Conservation (phyloP, 345 rosid species). For the Murraya koenigii region DNA sequence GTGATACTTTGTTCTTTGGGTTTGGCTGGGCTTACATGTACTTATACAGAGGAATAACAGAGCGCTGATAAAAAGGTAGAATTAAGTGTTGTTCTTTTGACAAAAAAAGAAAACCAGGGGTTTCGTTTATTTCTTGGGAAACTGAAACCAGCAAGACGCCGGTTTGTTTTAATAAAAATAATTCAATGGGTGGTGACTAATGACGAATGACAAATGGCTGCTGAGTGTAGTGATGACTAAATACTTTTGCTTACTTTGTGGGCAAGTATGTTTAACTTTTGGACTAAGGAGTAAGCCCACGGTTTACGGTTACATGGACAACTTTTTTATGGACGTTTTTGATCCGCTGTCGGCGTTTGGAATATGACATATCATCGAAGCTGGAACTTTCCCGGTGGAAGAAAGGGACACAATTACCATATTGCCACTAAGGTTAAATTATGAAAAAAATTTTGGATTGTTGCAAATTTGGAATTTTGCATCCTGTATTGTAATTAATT, state of each 20-base stretch:
- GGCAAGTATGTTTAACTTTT: background rate
- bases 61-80: too few relatives aligned
- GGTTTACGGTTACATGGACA: background rate
- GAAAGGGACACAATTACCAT: too few relatives aligned
- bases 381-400: too few relatives aligned
- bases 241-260: background rate
- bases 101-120: background rate
- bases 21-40: background rate
- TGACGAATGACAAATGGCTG: background rate
- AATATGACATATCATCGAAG: background rate
- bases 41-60: background rate
- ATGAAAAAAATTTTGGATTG: too few relatives aligned
- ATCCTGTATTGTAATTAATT: too few relatives aligned
- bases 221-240: too few relatives aligned
- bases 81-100: too few relatives aligned
- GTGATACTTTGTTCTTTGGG: too few relatives aligned
- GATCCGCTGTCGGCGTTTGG: background rate
- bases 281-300: background rate
- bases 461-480: too few relatives aligned
- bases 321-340: background rate
- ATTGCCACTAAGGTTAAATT: too few relatives aligned
- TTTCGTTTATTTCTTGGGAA: background rate
- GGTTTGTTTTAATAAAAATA: background rate
- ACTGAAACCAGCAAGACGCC: background rate
- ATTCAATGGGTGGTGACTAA: conserved; percentile 7